Evolutionary conservation across 257 asterid species (phyloP).

Genomic region (Parsonsia alboflavescens): DNA sequence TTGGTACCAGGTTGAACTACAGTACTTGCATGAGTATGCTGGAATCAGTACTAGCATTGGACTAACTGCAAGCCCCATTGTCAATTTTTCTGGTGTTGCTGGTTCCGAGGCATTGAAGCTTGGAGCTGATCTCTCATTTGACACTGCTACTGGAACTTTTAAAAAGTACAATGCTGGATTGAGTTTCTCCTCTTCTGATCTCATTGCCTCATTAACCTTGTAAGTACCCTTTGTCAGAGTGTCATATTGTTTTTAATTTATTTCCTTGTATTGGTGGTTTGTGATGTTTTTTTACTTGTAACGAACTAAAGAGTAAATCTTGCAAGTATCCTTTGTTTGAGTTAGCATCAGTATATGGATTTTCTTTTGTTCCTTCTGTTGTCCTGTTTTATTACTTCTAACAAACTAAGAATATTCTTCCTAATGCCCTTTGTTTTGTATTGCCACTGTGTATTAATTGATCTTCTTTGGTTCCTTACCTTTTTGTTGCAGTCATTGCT

Average conservation of each 20-base stretch:
- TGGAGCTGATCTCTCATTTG: conserved; percentile 86
- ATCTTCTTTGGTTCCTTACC: neutral
- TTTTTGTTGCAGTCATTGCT: neutral
- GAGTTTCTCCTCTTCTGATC: conserved; percentile 63
- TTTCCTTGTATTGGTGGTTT: too few relatives aligned
- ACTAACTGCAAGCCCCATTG: conserved; percentile 73
- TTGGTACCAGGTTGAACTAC: conserved; percentile 74
- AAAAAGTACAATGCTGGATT: conserved; percentile 69
- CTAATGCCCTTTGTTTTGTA: neutral
- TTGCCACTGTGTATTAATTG: neutral
- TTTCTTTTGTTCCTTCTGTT: neutral
- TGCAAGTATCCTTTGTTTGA: conserved; percentile 44
- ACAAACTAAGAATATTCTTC: neutral
- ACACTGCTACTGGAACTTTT: conserved; percentile 79
- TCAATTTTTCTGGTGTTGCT: conserved; percentile 92
- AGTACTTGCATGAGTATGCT: conserved; percentile 85
- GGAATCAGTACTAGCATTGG: conserved; percentile 92
- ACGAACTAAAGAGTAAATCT: neutral
- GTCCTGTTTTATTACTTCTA: neutral
- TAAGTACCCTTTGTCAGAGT: conserved; percentile 33
- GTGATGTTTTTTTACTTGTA: neutral
- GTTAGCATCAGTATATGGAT: neutral
- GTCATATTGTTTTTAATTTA: neutral
- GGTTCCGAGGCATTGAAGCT: conserved; percentile 55
- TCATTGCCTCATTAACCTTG: conserved; percentile 76